These are phyloP conservation scores for Crithidia bombi DNA, from an alignment of 208 protist genomes.

Conservation along the genomic window DNA sequence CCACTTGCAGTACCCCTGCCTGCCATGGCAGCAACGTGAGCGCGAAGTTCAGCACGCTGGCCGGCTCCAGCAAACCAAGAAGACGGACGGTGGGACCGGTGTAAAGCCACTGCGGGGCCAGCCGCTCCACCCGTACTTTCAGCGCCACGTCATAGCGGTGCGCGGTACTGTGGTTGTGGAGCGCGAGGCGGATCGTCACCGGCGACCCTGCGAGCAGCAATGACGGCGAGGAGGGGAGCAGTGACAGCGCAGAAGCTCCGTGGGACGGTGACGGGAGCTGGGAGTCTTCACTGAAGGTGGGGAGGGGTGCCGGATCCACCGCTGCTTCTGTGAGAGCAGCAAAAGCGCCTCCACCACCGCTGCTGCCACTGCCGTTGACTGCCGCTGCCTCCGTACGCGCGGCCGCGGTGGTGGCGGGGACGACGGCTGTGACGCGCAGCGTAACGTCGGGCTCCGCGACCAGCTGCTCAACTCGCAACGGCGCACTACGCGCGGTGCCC, in stretches of 20 bases:
- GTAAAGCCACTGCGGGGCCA: conserved; percentile 72
- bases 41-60: conserved; percentile 35
- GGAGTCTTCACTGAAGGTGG: background rate
- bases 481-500: conserved; percentile 41
- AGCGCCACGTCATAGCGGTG: conserved; percentile 49
- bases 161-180: conserved; percentile 39
- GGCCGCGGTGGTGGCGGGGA: background rate
- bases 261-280: too few relatives aligned
- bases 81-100: conserved; percentile 53
- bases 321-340: background rate
- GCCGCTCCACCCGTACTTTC: conserved; percentile 65
- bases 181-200: conserved; percentile 37
- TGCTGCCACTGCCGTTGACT: background rate
- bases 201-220: conserved; percentile 36
- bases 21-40: conserved; percentile 73
- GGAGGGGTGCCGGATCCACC: background rate
- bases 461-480: conserved; percentile 38
- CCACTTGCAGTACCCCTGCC: conserved; percentile 51
- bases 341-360: background rate
- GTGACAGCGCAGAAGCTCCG: background rate
- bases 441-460: conserved; percentile 37
- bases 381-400: background rate
- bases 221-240: background rate
- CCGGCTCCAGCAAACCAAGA: conserved; percentile 40
- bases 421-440: conserved; percentile 19